Evolutionary conservation across 2,329 filamentous ascomycete species (phyloP), one percentile per base, ranked within the genome.

Genomic region (Alternaria novae-zelandiae): DNA sequence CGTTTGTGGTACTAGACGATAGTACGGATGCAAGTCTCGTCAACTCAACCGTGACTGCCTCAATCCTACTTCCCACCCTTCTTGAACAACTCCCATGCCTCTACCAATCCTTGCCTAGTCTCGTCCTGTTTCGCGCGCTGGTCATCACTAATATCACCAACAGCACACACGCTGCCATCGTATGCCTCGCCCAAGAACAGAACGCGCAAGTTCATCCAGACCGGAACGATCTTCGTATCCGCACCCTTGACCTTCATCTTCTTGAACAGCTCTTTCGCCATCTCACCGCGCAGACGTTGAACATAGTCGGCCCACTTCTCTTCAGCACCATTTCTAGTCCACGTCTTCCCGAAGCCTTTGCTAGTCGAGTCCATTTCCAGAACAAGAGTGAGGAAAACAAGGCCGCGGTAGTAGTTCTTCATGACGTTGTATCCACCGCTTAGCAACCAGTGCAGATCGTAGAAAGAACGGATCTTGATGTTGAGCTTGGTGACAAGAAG

Each of bases 171-270:
- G 5, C 43, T 36, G 6, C n/a, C 30, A 1, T 41, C 57, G 44
- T 73, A 76, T 5, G 45, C 44, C 13, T 77, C 73, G 11, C 70
- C 71, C 5, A 61, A 47, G 44, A 78, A 75, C 12, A 77, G 54
- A 5, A 76, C 68, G 6, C 67, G 63, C 2, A 78, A 53, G 17
- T 70, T 25, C 28, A 74, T 69, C 71, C 71, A 77, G 11, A 17
- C 5, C 4, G 74, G 76, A 21, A 78, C 46, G 1, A 20, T 13
- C 17, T 66, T 72, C 2, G 21, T 45, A 21, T 63, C 60, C 23
- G 32, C 44, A 21, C 20, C 23, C 36, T 54, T 58, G 21, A 25
- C 17, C 20, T 43, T 51, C 21, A 3, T 15, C 6, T 45, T 49
- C 6, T 50, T 61, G 32, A 64, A 71, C 6, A 75, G 5, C 15